These are phyloP conservation scores for Lachnum nothofagi DNA, from an alignment of 2,329 filamentous ascomycete species.

Conservation along the genomic window DNA sequence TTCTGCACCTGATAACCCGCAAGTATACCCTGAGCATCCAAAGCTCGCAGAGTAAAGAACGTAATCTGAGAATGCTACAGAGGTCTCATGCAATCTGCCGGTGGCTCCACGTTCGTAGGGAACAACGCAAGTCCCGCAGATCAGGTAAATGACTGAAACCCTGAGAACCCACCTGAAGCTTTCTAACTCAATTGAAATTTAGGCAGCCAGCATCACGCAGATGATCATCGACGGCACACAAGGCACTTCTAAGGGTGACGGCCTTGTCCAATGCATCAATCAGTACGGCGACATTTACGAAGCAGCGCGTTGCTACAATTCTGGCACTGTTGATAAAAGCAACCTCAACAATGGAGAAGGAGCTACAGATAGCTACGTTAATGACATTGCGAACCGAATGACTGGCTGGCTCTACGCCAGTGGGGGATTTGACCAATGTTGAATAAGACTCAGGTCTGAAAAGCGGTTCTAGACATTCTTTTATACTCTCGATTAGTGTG, in stretches of 20 bases:
- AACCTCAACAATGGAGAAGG: slow-evolving; percentile 4
- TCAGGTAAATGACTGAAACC: background rate
- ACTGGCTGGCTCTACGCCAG: slow-evolving; percentile 4
- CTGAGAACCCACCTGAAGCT: background rate
- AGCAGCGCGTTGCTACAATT: slow-evolving; percentile 8
- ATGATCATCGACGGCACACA: slow-evolving; percentile 31
- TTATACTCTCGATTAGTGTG: too few relatives aligned
- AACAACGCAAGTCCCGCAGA: slow-evolving; percentile 18
- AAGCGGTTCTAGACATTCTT: too few relatives aligned
- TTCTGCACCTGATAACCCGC: slow-evolving; percentile 10
- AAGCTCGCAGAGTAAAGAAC: background rate
- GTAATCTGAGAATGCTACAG: slow-evolving; percentile 1
- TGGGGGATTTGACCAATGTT: too few relatives aligned
- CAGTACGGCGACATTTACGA: slow-evolving; percentile 18
- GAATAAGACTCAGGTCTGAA: too few relatives aligned
- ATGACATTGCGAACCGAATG: slow-evolving; percentile 8
- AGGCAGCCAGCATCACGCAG: slow-evolving; percentile 23
- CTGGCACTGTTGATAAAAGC: slow-evolving; percentile 1
- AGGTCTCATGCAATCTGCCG: slow-evolving; percentile 28
- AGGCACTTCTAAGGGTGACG: slow-evolving; percentile 27
- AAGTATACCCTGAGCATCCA: background rate
- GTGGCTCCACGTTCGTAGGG: slow-evolving; percentile 19
- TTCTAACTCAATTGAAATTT: slow-evolving; percentile 8
- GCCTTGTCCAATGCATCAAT: slow-evolving; percentile 25
- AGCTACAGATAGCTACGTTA: slow-evolving; percentile 2